A percentile compares a stretch with the other conserved stretches of the same genome.
Conservation (phyloP, 2,329 filamentous ascomycete genomes). For the Colletotrichum lentis region DNA sequence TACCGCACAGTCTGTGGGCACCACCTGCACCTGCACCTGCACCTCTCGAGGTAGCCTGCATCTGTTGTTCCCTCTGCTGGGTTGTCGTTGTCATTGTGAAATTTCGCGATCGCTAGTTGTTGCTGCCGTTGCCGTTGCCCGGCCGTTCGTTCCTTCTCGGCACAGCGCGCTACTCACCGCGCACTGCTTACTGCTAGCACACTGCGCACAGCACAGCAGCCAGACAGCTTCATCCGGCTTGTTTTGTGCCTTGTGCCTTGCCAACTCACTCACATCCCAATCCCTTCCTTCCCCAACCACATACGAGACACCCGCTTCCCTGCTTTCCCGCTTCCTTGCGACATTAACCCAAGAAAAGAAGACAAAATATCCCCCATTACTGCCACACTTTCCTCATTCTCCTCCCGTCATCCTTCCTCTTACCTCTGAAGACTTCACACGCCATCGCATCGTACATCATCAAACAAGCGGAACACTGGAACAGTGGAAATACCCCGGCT, state of each 20-base stretch:
- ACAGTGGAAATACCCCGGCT: slow-evolving; percentile 29
- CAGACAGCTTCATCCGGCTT: slow-evolving; percentile 12
- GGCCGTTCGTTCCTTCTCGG: slow-evolving; percentile 29
- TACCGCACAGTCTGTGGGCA: slow-evolving; percentile 13
- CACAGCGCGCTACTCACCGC: background rate
- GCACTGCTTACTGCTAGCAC: too few species aligned
- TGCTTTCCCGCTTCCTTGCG: slow-evolving; percentile 41
- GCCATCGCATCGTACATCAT: slow-evolving; percentile 19
- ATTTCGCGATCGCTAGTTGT: background rate
- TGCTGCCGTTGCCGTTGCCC: slow-evolving; percentile 26
- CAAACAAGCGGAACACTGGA: slow-evolving; percentile 30
- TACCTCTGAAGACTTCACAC: slow-evolving; percentile 3
- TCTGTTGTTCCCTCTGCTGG: background rate
- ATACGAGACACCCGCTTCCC: slow-evolving; percentile 42
- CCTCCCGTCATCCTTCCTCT: background rate
- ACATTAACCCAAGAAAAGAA: slow-evolving; percentile 27
- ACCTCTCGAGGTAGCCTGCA: slow-evolving; percentile 5
- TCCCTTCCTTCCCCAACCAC: slow-evolving; percentile 41
- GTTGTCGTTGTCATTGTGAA: slow-evolving; percentile 18
- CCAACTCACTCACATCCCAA: background rate
- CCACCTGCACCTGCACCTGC: background rate
- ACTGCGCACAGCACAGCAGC: background rate
- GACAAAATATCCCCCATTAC: background rate
- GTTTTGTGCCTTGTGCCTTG: slow-evolving; percentile 8
- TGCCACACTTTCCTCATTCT: background rate